Percentiles rank a stretch among this genome's conserved stretches.
Evolutionary conservation across 768 basidiomycete species (phyloP).

Genomic region (Trametes sanguinea): DNA sequence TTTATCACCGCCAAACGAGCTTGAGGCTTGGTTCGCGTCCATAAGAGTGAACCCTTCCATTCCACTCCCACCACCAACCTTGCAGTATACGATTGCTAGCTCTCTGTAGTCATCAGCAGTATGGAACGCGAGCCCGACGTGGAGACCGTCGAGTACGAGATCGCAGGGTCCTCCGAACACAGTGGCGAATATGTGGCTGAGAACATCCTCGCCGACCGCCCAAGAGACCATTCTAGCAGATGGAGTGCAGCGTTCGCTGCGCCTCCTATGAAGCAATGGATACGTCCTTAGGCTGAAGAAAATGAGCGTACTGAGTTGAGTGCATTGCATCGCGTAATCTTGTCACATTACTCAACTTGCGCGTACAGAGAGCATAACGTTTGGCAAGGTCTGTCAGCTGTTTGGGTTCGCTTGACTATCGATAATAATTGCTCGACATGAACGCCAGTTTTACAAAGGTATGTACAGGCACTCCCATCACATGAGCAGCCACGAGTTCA

Average conservation of each 20-base stretch:
- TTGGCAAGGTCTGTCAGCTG: conserved; percentile 65
- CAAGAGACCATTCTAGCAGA: conserved; percentile 64
- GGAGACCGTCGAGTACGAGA: conserved; percentile 47
- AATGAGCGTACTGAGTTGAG: conserved; percentile 66
- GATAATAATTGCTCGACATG: too few species aligned
- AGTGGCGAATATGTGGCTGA: conserved; percentile 70
- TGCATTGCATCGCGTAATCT: conserved; percentile 17
- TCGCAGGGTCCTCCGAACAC: conserved; percentile 66
- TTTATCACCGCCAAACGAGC: not conserved
- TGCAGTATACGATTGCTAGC: not conserved
- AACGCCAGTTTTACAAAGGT: conserved; percentile 38
- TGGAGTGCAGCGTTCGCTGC: conserved; percentile 74
- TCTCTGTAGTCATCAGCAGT: conserved; percentile 1
- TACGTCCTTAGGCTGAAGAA: conserved; percentile 64
- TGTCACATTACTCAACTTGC: conserved; percentile 1
- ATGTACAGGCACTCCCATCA: conserved; percentile 2
- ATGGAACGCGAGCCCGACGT: conserved; percentile 4
- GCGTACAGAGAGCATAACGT: conserved; percentile 64
- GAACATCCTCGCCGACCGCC: conserved; percentile 66
- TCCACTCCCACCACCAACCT: too few species aligned
- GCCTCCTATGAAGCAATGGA: conserved; percentile 64
- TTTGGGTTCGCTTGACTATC: not conserved
- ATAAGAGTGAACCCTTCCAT: not conserved
- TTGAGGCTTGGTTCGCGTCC: not conserved
- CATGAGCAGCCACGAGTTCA: not conserved